Evolutionary conservation across 228 moss, liverwort and hornwort genomes (phyloP).

Genomic region (Sphagnum fallax): DNA sequence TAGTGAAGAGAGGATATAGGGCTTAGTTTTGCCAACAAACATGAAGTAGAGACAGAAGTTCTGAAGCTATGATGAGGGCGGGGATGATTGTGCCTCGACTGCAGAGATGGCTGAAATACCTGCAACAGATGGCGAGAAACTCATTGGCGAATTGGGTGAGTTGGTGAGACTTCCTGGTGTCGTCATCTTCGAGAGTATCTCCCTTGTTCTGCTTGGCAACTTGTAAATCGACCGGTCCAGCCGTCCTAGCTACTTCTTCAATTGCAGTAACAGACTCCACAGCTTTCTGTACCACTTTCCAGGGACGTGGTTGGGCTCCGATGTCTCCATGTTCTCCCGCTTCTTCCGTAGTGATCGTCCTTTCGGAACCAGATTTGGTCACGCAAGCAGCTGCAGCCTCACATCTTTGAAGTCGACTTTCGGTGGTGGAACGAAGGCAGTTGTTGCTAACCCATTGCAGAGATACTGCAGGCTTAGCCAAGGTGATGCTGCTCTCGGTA

Average conservation of each 20-base stretch:
- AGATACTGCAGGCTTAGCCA: slow-evolving; percentile 17
- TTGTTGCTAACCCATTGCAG: slow-evolving; percentile 17
- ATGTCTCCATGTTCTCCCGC: slow-evolving; percentile 1
- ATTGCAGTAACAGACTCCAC: slow-evolving; percentile 10
- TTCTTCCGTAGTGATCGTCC: slow-evolving; percentile 7
- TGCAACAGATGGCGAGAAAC: slow-evolving; percentile 70
- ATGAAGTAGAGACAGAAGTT: neutral
- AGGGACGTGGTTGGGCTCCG: neutral
- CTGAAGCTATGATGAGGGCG: no score
- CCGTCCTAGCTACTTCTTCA: slow-evolving; percentile 18
- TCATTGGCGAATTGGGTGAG: slow-evolving; percentile 69
- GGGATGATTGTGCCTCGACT: no score
- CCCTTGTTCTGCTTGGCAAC: slow-evolving; percentile 6
- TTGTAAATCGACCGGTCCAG: slow-evolving; percentile 5
- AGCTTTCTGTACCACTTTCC: slow-evolving; percentile 7
- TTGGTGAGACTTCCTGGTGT: slow-evolving; percentile 11
- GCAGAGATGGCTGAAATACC: slow-evolving; percentile 24
- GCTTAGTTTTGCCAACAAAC: neutral
- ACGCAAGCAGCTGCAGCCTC: slow-evolving; percentile 4
- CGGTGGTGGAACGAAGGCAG: slow-evolving; percentile 10
- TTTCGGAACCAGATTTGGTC: slow-evolving; percentile 17
- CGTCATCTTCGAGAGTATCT: slow-evolving; percentile 17
- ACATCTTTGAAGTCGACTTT: slow-evolving; percentile 43
- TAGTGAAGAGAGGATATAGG: neutral
- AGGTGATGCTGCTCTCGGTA: slow-evolving; percentile 11